Base-by-base conservation (phyloP, 2,329 filamentous ascomycete species). In the Emmonsiellopsis sp. region DNA sequence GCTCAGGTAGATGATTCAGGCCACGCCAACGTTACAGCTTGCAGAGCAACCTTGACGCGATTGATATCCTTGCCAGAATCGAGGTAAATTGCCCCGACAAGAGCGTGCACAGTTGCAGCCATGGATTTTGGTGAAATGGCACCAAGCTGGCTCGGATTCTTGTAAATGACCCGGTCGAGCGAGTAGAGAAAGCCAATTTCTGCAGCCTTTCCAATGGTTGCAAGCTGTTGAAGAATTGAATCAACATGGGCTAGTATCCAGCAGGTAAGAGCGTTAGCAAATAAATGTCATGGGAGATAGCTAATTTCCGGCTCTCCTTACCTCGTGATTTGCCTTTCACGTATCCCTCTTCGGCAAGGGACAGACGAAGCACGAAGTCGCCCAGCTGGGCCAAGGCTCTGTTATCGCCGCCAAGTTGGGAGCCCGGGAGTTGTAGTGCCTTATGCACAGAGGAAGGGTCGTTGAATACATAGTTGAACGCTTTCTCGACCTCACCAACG, bases 71-170 rank as follows among this genome's bases (percentile, higher is more conserved):
- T 50, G 2, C 57, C 57, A 17, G 59, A 63, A 45, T 70, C 68
- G 3, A 61, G 34, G 21, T 58, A 64, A 8, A 64, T 61, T 6
- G 66, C 68, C 3, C 65, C 68, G 14, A 70, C 39, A n/a, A 70
- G 55, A 9, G 67, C 67, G 48, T 68, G 62, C 0, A 71, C 53
- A 0, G 66, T 63, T 2, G 56, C 60, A 0, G 66, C 64, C 58
- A 67, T 65, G n/a, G 62, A 57, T 2, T 48, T 55, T 0, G 51
- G 21, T 2, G 62, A 61, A 6, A 65, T 50, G 1, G 4, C 33
- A 8, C n/a, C 46, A 2, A 40, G 37, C 54, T 64, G 61, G n/a
- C 56, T 54, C 5, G 46, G 57, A 34, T 60, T 62, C 2, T 27
- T 48, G 13, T 53, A 48, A 6, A 61, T 56, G 13, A 48, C 55